These are phyloP conservation scores for Pseudonitzschia pungens DNA, from an alignment of 108 stramenopile genomes.

Conservation along the genomic window DNA sequence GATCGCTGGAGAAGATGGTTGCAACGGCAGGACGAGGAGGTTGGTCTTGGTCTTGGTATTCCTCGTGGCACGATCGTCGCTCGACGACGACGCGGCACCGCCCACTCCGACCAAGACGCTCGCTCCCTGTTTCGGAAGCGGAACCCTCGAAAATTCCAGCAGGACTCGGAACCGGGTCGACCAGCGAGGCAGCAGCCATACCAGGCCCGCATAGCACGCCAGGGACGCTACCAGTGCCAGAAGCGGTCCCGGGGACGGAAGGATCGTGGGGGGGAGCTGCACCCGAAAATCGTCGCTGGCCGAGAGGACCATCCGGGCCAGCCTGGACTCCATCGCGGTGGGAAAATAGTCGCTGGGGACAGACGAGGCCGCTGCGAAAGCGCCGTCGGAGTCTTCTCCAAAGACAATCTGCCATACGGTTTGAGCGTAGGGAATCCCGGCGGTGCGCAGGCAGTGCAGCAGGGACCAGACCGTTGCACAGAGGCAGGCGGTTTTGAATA, in stretches of 20 bases:
- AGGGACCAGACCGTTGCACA: constrained; percentile 25
- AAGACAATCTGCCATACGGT: constrained; percentile 42
- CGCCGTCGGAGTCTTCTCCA: constrained; percentile 25
- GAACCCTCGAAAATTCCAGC: no score
- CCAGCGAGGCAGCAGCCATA: constrained; percentile 57
- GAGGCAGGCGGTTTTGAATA: constrained; percentile 29
- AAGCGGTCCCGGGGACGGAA: constrained; percentile 51
- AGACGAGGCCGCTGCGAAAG: constrained; percentile 1
- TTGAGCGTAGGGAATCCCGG: constrained; percentile 45
- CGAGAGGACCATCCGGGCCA: constrained; percentile 42
- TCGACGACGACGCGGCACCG: constrained; percentile 1
- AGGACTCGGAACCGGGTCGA: constrained; percentile 34
- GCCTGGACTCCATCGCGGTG: constrained; percentile 29
- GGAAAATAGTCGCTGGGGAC: constrained; percentile 3
- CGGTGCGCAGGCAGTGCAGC: constrained; percentile 40
- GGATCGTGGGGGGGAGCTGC: constrained; percentile 43
- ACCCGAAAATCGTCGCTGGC: constrained; percentile 7
- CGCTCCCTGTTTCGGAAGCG: no score
- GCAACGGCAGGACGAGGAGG: constrained; percentile 25
- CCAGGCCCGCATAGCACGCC: constrained; percentile 34
- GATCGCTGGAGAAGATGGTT: background rate
- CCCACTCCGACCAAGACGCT: constrained; percentile 13
- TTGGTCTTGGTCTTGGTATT: background rate
- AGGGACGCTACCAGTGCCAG: constrained; percentile 42
- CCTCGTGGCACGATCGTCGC: background rate